These are phyloP conservation scores for Eremochloa ophiuroides DNA, from an alignment of 176 grass and related monocot genomes.

Conservation along the genomic window DNA sequence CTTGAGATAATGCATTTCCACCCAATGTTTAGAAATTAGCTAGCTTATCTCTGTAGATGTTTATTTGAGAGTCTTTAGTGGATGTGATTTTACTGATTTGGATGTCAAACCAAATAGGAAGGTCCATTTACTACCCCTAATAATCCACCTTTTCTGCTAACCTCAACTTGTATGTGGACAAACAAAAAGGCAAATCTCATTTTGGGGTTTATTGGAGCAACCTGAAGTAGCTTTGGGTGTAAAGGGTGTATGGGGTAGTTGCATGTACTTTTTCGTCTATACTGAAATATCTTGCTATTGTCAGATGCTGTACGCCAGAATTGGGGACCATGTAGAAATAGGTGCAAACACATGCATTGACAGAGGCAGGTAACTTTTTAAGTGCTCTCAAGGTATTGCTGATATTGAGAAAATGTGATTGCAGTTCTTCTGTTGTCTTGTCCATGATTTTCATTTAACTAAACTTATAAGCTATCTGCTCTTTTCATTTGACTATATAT, in stretches of 20 bases:
- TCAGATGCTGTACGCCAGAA: slow-evolving; percentile 56
- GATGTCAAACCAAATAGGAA: neutral
- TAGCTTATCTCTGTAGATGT: neutral
- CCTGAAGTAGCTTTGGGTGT: neutral
- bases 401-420: neutral
- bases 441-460: slow-evolving; percentile 5
- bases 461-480: neutral
- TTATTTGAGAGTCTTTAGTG: neutral
- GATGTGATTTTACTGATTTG: neutral
- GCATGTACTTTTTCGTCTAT: neutral
- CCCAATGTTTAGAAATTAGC: neutral
- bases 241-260: neutral
- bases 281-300: neutral
- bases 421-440: neutral
- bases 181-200: neutral
- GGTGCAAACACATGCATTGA: slow-evolving; percentile 94
- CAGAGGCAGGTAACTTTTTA: slow-evolving; percentile 71
- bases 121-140: neutral
- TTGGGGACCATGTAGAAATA: slow-evolving; percentile 84
- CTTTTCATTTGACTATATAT: slow-evolving; percentile 4
- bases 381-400: neutral
- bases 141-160: neutral
- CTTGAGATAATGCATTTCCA: neutral
- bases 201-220: neutral
- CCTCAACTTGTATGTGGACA: too few species aligned